These are phyloP conservation scores for Ophiostoma montium DNA, from an alignment of 2,329 filamentous ascomycete genomes.

Conservation along the genomic window DNA sequence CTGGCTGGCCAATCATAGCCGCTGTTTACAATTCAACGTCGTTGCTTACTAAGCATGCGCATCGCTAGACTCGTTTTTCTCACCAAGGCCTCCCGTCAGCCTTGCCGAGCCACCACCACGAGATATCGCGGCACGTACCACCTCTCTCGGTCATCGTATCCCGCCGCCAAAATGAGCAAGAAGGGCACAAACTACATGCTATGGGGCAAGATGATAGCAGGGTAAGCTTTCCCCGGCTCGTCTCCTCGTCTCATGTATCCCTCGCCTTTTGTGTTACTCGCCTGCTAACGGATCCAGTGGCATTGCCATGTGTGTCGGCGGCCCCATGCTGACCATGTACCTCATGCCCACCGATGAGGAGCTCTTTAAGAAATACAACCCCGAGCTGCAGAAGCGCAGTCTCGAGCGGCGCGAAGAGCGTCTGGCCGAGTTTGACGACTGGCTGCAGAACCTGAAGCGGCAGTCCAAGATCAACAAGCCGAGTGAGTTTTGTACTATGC, in stretches of 20 bases:
- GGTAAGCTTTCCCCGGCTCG: conserved; percentile 33
- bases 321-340: conserved; percentile 70
- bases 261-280: background rate
- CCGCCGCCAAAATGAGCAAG: conserved; percentile 8
- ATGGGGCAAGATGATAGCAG: conserved; percentile 55
- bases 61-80: too few species aligned
- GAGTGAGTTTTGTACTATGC: conserved; percentile 46
- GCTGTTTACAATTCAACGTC: too few species aligned
- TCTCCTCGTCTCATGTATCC: background rate
- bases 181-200: conserved; percentile 40
- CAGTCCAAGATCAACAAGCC: conserved; percentile 85
- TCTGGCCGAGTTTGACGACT: conserved; percentile 80
- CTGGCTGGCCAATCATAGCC: too few species aligned
- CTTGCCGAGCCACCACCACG: too few species aligned
- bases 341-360: conserved; percentile 80
- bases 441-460: conserved; percentile 70
- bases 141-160: background rate
- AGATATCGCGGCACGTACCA: too few species aligned
- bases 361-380: conserved; percentile 82
- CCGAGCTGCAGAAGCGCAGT: conserved; percentile 79
- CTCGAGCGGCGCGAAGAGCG: conserved; percentile 63
- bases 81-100: too few species aligned
- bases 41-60: too few species aligned
- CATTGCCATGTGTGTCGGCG: conserved; percentile 59
- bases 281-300: conserved; percentile 38